Evolutionary conservation across 805 yeast genomes (phyloP), one percentile per base, ranked within the genome.

Genomic region (Candida vartiovaarae): DNA sequence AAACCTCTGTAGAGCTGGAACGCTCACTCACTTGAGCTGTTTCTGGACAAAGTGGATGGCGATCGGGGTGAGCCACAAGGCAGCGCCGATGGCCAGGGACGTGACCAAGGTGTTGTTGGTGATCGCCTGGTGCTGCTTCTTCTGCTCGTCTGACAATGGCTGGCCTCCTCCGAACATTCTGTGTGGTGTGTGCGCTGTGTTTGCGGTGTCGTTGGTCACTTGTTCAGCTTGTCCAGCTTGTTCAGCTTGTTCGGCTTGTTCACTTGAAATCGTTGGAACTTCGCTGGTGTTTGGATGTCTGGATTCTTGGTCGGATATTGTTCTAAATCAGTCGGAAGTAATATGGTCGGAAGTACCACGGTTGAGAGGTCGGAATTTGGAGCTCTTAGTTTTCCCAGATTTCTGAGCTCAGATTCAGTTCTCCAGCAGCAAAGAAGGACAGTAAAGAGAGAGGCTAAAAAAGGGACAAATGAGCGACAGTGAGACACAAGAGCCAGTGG

Each of bases 31-130:
- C 48, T 56, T 69, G 47, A 73, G 59, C 56, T 72, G 75, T 59
- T 68, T 80, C 56, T 66, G 75, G 55, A 72, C 59, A 50, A 69
- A 76, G 59, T 80, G 82, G 62, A 66, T 63, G 40, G 75, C 62
- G 33, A 80, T 73, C 52, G 86, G 86, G 43, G 62, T 46, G 64
- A 62, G 44, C 73, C 73, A 84, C 57, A 84, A 71, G 24, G 80
- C 78, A 48, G 80, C 76, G 39, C 87, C 86, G 47, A 82, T 66
- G 51, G 73, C 62, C 38, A 78, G 80, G 25, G 90, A 86, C 38
- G 72, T 66, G 53, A 66, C 67, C 53, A 84, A 64, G 39, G 86
- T 82, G 49, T 72, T 70, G 56, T 71, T 67, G 42, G 86, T 78
- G 53, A 72, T 74, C 56, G 75, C 72, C 63, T 82, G 81, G 60